phyloP scores from a whole-genome alignment of 306 rosid species.

The Crataegus laevigata region DNA sequence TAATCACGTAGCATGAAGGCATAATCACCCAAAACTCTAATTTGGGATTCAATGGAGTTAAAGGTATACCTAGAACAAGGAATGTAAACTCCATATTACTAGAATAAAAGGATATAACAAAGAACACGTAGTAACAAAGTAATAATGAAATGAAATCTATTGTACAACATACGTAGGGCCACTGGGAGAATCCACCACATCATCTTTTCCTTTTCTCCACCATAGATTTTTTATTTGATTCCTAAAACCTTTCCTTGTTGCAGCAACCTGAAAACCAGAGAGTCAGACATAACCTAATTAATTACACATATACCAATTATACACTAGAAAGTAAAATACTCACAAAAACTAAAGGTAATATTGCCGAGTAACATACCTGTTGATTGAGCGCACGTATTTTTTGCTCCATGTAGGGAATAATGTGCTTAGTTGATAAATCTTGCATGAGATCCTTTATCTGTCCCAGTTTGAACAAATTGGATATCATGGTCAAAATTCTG shows the following conservation, averaged over 20 bases:
- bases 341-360: neutral
- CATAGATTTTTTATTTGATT: constrained; percentile 94
- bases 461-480: constrained; percentile 31
- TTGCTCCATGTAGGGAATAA: constrained; percentile 95
- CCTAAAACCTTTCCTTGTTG: constrained; percentile 85
- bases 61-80: constrained; percentile 70
- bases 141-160: constrained; percentile 9
- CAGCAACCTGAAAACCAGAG: constrained; percentile 59
- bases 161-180: constrained; percentile 64
- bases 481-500: constrained; percentile 30
- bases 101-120: constrained; percentile 12
- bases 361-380: constrained; percentile 45
- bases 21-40: constrained; percentile 93
- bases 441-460: constrained; percentile 90
- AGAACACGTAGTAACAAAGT: neutral
- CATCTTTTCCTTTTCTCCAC: constrained; percentile 99
- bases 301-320: neutral
- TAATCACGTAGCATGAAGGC: constrained; percentile 98
- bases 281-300: constrained; percentile 13
- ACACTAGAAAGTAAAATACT: constrained; percentile 17
- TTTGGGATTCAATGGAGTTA: constrained; percentile 90
- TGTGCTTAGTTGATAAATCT: constrained; percentile 72
- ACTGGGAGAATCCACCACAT: constrained; percentile 54
- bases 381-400: constrained; percentile 84
- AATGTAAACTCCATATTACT: constrained; percentile 33